These are phyloP conservation scores for Pleomassaria siparia DNA, from an alignment of 2,329 filamentous ascomycete species.

Conservation along the genomic window DNA sequence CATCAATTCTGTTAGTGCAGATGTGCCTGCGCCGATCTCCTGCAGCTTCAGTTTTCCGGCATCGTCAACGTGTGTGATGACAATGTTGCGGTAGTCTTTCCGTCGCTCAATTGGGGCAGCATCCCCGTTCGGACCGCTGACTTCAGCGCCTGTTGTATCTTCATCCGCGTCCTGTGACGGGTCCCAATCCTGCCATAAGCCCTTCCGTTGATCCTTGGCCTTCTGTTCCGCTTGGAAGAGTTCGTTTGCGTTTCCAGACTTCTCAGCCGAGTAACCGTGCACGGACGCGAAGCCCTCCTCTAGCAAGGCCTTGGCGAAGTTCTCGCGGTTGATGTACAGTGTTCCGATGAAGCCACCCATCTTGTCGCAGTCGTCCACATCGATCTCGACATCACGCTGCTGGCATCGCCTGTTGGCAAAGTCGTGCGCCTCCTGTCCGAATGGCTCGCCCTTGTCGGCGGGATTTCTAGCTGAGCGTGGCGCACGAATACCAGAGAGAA, in stretches of 20 bases:
- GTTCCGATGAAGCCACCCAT: conserved; percentile 96
- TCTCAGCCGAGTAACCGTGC: conserved; percentile 93
- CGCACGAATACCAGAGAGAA: conserved; percentile 88
- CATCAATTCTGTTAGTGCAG: conserved; percentile 85
- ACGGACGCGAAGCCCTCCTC: conserved; percentile 93
- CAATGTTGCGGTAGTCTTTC: conserved; percentile 91
- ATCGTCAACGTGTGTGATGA: conserved; percentile 86
- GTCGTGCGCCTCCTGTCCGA: conserved; percentile 91
- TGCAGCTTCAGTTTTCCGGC: conserved; percentile 87
- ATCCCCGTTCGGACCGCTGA: conserved; percentile 54
- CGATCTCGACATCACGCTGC: conserved; percentile 94
- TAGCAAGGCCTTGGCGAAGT: conserved; percentile 87
- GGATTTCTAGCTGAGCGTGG: conserved; percentile 82
- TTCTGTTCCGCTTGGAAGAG: conserved; percentile 83
- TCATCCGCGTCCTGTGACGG: conserved; percentile 74
- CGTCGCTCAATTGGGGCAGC: conserved; percentile 59
- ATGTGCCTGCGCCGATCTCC: conserved; percentile 82
- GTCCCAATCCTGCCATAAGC: conserved; percentile 92
- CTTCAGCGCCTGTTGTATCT: conserved; percentile 50
- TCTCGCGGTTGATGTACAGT: conserved; percentile 90
- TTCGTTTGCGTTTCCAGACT: conserved; percentile 85
- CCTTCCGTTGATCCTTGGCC: conserved; percentile 86
- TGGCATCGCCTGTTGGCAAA: conserved; percentile 84
- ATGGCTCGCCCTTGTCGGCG: conserved; percentile 83
- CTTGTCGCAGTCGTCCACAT: conserved; percentile 94